Evolutionary conservation across 2,329 filamentous ascomycete genomes (phyloP).

Genomic region (Cercospora sp.): DNA sequence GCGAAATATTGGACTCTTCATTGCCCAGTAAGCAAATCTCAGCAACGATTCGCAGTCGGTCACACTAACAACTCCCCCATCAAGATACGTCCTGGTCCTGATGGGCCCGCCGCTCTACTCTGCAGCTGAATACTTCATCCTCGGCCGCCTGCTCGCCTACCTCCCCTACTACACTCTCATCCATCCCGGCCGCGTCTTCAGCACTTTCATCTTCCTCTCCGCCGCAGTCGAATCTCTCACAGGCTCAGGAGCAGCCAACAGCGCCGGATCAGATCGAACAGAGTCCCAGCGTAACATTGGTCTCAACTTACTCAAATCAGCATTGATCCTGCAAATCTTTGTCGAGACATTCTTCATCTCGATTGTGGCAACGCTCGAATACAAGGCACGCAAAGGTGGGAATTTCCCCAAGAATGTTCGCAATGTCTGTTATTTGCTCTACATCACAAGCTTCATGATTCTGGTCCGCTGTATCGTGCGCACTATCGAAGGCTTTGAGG

Average conservation of each 20-base stretch:
- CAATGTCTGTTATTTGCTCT: slow-evolving; percentile 49
- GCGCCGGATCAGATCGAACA: slow-evolving; percentile 45
- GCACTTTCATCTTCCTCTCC: slow-evolving; percentile 57
- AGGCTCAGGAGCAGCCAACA: slow-evolving; percentile 52
- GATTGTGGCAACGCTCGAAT: slow-evolving; percentile 50
- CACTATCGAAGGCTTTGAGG: slow-evolving; percentile 51
- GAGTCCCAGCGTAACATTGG: slow-evolving; percentile 44
- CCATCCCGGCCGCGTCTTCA: slow-evolving; percentile 60
- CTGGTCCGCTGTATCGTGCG: slow-evolving; percentile 54
- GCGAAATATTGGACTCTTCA: slow-evolving; percentile 43
- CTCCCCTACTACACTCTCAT: slow-evolving; percentile 60
- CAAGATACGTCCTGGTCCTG: slow-evolving; percentile 39
- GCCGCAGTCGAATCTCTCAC: slow-evolving; percentile 54
- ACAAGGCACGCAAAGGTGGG: slow-evolving; percentile 40
- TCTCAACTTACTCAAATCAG: slow-evolving; percentile 50
- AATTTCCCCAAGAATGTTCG: slow-evolving; percentile 47
- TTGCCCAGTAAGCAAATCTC: slow-evolving; percentile 38
- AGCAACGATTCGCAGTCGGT: too few relatives aligned
- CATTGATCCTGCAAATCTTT: slow-evolving; percentile 53
- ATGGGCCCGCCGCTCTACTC: slow-evolving; percentile 58
- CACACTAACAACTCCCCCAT: background rate
- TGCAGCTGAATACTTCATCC: slow-evolving; percentile 62
- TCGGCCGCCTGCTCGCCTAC: slow-evolving; percentile 62
- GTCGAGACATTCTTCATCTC: slow-evolving; percentile 53
- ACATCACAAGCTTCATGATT: slow-evolving; percentile 51